Conservation (phyloP, 2,329 filamentous ascomycete species). For the Colletotrichum lupini region DNA sequence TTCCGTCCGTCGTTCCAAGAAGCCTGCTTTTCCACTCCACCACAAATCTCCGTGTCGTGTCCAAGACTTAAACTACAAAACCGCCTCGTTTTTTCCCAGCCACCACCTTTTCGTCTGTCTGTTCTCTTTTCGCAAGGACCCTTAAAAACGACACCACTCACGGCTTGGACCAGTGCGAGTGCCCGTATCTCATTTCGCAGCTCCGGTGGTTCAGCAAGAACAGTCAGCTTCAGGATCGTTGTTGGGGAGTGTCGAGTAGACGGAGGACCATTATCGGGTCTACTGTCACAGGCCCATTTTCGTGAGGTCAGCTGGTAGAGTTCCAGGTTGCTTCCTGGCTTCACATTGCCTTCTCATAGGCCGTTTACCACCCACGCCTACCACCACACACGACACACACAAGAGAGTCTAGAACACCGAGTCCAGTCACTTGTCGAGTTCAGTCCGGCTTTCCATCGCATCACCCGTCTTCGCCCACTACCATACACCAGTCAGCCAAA, state of each 20-base stretch:
- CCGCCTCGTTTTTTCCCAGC: slow-evolving; percentile 19
- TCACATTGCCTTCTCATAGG: slow-evolving; percentile 28
- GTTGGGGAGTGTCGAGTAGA: slow-evolving; percentile 5
- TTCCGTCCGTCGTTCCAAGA: slow-evolving; percentile 8
- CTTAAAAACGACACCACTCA: slow-evolving; percentile 9
- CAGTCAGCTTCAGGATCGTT: background rate
- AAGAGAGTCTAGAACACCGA: slow-evolving; percentile 12
- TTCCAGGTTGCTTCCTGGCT: slow-evolving; percentile 1
- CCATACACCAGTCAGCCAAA: slow-evolving; percentile 13
- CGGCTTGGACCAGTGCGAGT: slow-evolving; percentile 2
- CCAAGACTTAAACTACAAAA: slow-evolving; percentile 33
- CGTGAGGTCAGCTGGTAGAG: slow-evolving; percentile 33
- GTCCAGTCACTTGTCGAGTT: background rate
- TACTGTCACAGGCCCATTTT: slow-evolving; percentile 27
- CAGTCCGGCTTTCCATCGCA: slow-evolving; percentile 21
- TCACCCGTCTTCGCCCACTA: slow-evolving; percentile 7
- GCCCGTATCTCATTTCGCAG: background rate
- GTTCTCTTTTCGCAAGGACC: slow-evolving; percentile 16
- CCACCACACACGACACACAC: slow-evolving; percentile 23
- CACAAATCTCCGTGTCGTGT: slow-evolving; percentile 6
- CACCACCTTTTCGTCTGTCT: background rate
- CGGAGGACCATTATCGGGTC: slow-evolving; percentile 11
- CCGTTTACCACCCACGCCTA: slow-evolving; percentile 17
- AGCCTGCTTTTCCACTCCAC: slow-evolving; percentile 31
- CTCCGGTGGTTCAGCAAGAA: background rate